Conservation (phyloP, 2,329 filamentous ascomycete genomes). For the Paraconiothyrium sp. region DNA sequence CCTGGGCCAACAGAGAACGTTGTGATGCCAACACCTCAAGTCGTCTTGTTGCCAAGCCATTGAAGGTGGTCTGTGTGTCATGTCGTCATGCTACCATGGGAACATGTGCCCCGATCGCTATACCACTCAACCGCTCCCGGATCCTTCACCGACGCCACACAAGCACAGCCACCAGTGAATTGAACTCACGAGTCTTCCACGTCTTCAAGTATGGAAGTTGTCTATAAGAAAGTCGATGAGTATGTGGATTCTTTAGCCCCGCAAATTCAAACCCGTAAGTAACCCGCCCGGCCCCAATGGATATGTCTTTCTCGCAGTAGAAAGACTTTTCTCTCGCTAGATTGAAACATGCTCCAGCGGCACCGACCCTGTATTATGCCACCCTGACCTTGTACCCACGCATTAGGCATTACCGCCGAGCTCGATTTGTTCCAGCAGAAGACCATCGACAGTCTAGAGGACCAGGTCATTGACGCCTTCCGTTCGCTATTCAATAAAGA, state of each 20-base stretch:
- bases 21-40: neutral
- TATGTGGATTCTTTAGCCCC: slow-evolving; percentile 44
- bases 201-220: slow-evolving; percentile 26
- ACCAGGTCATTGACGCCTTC: slow-evolving; percentile 41
- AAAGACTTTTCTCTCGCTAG: too few species aligned
- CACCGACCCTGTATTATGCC: too few species aligned
- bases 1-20: neutral
- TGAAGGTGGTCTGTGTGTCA: slow-evolving; percentile 1
- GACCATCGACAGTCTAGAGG: slow-evolving; percentile 43
- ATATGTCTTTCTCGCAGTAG: too few species aligned
- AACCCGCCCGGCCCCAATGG: too few species aligned
- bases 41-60: neutral
- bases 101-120: too few species aligned
- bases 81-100: neutral
- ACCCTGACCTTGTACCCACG: too few species aligned
- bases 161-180: slow-evolving; percentile 6
- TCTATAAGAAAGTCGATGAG: slow-evolving; percentile 40
- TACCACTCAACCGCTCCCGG: neutral
- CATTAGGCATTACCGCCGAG: slow-evolving; percentile 33
- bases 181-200: neutral
- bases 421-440: slow-evolving; percentile 43
- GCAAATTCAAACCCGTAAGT: slow-evolving; percentile 39
- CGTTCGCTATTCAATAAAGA: slow-evolving; percentile 39
- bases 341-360: too few species aligned
- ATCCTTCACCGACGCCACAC: slow-evolving; percentile 13